Conservation (phyloP, 257 asterid genomes). For the Ilex aquifolium region DNA sequence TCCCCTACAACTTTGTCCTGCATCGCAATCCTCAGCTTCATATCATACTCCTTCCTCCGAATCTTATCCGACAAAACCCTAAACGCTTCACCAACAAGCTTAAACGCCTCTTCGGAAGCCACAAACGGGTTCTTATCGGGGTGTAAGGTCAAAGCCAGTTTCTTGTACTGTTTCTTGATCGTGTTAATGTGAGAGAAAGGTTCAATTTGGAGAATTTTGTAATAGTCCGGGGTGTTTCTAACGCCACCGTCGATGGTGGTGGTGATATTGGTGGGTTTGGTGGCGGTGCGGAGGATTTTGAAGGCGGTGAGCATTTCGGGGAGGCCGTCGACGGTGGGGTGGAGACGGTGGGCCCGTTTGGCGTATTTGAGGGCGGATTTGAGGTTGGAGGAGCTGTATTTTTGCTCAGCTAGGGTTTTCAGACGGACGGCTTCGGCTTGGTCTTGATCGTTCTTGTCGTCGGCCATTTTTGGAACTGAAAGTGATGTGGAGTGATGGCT, state of each 20-base stretch:
- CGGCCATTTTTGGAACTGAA: conserved; percentile 23
- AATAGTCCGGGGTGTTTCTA: conserved; percentile 41
- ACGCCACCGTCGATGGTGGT: conserved; percentile 6
- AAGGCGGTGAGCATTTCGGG: conserved; percentile 59
- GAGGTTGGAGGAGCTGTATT: conserved; percentile 50
- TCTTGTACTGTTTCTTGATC: conserved; percentile 69
- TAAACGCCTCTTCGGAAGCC: conserved; percentile 79
- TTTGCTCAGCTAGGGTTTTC: conserved; percentile 52
- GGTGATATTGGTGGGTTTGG: conserved; percentile 8
- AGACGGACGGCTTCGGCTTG: conserved; percentile 46
- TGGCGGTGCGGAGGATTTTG: conserved; percentile 45
- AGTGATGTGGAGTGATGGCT: too few species aligned
- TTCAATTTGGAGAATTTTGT: conserved; percentile 59
- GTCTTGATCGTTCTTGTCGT: conserved; percentile 7
- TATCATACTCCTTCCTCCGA: conserved; percentile 72
- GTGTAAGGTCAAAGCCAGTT: conserved; percentile 67
- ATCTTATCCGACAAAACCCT: conserved; percentile 64
- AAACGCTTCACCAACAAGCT: conserved; percentile 73
- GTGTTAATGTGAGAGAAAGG: conserved; percentile 55
- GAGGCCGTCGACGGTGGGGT: conserved; percentile 50
- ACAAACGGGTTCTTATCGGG: conserved; percentile 65
- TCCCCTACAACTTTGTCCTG: conserved; percentile 32
- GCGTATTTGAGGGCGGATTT: conserved; percentile 56
- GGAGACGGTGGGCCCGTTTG: conserved; percentile 56
- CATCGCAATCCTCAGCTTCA: conserved; percentile 60